Percentiles rank a stretch among this genome's conserved stretches.
phyloP scores from a whole-genome alignment of 495 filamentous ascomycete species.

The Baudoinia panamericana region DNA sequence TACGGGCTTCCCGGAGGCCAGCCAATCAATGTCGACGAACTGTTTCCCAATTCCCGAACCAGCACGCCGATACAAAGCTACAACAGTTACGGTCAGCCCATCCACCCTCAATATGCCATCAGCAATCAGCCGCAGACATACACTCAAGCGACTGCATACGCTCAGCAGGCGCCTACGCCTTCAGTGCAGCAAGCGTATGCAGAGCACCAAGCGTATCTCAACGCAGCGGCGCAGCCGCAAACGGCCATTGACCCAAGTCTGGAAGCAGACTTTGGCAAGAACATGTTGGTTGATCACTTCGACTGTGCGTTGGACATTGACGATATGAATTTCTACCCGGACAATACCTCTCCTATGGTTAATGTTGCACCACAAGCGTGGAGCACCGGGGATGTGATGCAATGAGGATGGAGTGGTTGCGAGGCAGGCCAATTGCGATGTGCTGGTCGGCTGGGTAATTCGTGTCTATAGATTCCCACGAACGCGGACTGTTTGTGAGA shows the following conservation, averaged over 20 bases:
- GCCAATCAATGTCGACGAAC: conserved; percentile 9
- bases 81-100: conserved; percentile 17
- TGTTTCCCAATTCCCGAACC: conserved; percentile 10
- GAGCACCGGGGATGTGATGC: conserved; percentile 7
- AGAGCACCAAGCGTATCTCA: conserved; percentile 15
- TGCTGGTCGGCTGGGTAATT: too few relatives aligned
- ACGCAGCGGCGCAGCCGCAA: conserved; percentile 16
- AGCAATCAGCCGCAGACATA: not conserved
- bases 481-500: too few relatives aligned
- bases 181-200: conserved; percentile 1
- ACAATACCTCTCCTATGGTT: not conserved
- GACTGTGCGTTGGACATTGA: conserved; percentile 10
- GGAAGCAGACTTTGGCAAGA: conserved; percentile 7
- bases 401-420: conserved; percentile 6
- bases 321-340: not conserved
- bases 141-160: not conserved
- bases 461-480: too few relatives aligned
- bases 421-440: too few relatives aligned
- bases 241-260: conserved; percentile 16
- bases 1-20: conserved; percentile 19
- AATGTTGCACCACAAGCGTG: conserved; percentile 5
- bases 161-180: not conserved
- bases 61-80: conserved; percentile 9
- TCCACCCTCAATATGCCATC: conserved; percentile 14
- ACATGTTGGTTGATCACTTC: conserved; percentile 6